Conservation (phyloP, 2,329 filamentous ascomycete genomes). For the Stachybotrys chlorohalonatus region DNA sequence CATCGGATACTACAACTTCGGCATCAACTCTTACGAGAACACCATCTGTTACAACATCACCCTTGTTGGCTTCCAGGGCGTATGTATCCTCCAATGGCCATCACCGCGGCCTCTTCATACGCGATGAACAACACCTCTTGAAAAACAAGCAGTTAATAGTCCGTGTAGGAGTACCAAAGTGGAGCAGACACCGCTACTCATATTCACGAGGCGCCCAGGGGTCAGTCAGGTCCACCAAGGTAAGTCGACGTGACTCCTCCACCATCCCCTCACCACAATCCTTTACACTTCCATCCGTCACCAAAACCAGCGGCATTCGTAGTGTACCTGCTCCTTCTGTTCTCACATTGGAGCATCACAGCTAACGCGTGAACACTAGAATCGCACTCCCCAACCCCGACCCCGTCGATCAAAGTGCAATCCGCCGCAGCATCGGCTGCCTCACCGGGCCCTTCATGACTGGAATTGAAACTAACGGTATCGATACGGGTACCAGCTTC, state of each 20-base stretch:
- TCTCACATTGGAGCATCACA: background rate
- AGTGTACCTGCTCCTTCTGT: background rate
- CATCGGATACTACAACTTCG: conserved; percentile 40
- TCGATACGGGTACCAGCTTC: conserved; percentile 32
- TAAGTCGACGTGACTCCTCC: conserved; percentile 8
- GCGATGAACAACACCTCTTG: background rate
- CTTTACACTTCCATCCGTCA: background rate
- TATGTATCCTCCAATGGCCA: background rate
- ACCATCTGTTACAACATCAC: conserved; percentile 42
- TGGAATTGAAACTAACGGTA: conserved; percentile 17
- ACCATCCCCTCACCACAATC: background rate
- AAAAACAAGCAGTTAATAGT: background rate
- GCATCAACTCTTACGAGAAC: conserved; percentile 37
- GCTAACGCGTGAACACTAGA: conserved; percentile 5
- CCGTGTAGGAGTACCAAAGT: conserved; percentile 31
- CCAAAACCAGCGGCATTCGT: background rate
- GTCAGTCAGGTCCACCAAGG: conserved; percentile 39
- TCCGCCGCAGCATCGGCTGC: conserved; percentile 31
- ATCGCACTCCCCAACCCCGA: conserved; percentile 42
- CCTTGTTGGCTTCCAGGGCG: conserved; percentile 30
- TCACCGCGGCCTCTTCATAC: background rate
- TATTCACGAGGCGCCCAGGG: conserved; percentile 39
- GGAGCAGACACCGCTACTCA: conserved; percentile 43
- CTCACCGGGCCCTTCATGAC: conserved; percentile 25
- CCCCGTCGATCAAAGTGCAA: conserved; percentile 23